These are phyloP conservation scores for Aspergillus proliferans DNA, from an alignment of 2,329 filamentous ascomycete species.

Conservation along the genomic window DNA sequence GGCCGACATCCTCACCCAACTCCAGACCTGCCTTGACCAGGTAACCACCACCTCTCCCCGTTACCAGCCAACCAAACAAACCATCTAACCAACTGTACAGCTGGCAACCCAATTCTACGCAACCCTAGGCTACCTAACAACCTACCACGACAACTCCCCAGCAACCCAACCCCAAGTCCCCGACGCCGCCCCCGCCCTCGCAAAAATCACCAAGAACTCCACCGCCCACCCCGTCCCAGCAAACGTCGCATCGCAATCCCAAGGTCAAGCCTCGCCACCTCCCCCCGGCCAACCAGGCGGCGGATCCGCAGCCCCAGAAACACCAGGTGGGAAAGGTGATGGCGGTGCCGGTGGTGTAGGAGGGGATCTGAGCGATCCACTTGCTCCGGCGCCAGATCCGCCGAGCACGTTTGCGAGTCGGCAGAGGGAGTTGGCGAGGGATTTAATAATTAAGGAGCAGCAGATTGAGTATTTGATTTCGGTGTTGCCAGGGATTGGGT, in stretches of 20 bases:
- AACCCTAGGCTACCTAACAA: conserved; percentile 43
- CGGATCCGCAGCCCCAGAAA: conserved; percentile 17
- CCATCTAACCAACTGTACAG: conserved; percentile 17
- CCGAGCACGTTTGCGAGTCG: conserved; percentile 37
- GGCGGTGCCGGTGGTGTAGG: background rate
- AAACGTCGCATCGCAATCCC: conserved; percentile 12
- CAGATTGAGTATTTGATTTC: conserved; percentile 46
- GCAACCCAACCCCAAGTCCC: conserved; percentile 28
- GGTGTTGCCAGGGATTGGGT: conserved; percentile 41
- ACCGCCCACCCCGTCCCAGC: conserved; percentile 29
- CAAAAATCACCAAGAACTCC: conserved; percentile 38
- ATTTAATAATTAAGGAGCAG: conserved; percentile 45
- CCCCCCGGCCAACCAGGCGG: conserved; percentile 8
- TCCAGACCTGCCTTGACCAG: conserved; percentile 47
- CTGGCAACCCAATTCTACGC: conserved; percentile 48
- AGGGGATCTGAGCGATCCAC: conserved; percentile 22
- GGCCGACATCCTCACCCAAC: conserved; percentile 45
- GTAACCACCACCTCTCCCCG: conserved; percentile 17
- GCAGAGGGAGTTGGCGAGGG: conserved; percentile 43
- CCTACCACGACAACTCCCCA: conserved; percentile 41
- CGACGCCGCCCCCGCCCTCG: conserved; percentile 31
- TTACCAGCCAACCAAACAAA: background rate
- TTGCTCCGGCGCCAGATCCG: conserved; percentile 32
- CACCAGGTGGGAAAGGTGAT: background rate
- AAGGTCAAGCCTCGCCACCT: conserved; percentile 10